phyloP scores from a whole-genome alignment of 78 protist genomes.

The Dictyostelium citrinum region DNA sequence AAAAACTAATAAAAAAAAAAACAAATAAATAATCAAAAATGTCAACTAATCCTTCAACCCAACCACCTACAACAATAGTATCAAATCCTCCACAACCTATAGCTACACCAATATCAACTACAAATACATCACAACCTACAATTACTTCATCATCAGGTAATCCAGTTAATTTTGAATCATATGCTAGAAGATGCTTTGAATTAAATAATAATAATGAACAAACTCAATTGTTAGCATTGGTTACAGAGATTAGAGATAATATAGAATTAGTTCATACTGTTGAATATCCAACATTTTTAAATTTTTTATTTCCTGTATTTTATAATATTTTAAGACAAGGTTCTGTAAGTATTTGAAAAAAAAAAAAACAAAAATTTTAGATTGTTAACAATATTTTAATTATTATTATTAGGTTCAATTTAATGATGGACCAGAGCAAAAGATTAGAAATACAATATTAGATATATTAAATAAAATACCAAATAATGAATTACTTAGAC shows the following conservation, averaged over 20 bases:
- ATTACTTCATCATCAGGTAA: not conserved
- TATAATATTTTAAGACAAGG: constrained; percentile 29
- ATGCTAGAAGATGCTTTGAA: constrained; percentile 37
- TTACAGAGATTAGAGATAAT: constrained; percentile 55
- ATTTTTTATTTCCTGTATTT: constrained; percentile 38
- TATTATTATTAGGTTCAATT: constrained; percentile 13
- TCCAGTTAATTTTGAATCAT: constrained; percentile 23
- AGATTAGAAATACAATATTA: constrained; percentile 83
- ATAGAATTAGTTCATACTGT: constrained; percentile 40
- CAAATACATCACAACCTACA: not conserved
- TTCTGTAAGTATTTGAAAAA: not conserved
- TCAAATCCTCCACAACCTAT: not conserved
- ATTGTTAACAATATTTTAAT: not conserved
- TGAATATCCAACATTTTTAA: constrained; percentile 41
- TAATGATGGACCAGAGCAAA: constrained; percentile 69
- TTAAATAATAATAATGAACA: not conserved
- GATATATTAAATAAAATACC: constrained; percentile 90
- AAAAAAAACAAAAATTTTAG: too few relatives aligned
- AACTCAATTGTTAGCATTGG: not conserved
- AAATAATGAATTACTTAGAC: constrained; percentile 76
- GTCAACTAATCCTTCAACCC: not conserved
- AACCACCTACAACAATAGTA: not conserved
- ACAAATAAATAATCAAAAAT: not conserved
- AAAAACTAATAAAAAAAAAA: not conserved
- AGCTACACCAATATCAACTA: not conserved